These are phyloP conservation scores for Paracoccidioides brasiliensis DNA, from an alignment of 2,329 filamentous ascomycete genomes.

Conservation along the genomic window DNA sequence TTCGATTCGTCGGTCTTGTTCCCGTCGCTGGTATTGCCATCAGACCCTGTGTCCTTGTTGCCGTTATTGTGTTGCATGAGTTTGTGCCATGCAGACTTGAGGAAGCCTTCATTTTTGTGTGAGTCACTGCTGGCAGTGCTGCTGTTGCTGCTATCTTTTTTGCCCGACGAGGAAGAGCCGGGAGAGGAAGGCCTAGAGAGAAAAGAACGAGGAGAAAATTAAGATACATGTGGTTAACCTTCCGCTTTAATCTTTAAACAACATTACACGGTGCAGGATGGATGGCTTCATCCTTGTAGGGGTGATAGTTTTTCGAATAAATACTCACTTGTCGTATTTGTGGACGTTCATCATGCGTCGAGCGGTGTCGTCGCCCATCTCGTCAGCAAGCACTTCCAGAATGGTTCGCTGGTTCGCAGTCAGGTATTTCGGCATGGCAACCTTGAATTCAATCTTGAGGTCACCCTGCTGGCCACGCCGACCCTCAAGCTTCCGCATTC, in stretches of 20 bases:
- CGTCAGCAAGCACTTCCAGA: constrained; percentile 89
- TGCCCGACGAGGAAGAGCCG: constrained; percentile 5
- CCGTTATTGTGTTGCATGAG: constrained; percentile 48
- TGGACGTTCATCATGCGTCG: constrained; percentile 80
- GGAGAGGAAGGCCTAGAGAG: constrained; percentile 12
- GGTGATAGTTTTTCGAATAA: neutral
- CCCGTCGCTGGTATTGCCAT: neutral
- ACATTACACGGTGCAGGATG: too few species aligned
- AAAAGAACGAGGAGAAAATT: neutral
- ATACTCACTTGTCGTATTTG: constrained; percentile 40
- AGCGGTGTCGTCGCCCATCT: constrained; percentile 85
- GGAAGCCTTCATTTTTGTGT: constrained; percentile 74
- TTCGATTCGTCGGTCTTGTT: constrained; percentile 24
- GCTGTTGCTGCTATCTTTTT: neutral
- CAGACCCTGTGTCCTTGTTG: neutral
- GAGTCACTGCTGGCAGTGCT: constrained; percentile 23
- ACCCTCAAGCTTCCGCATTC: constrained; percentile 73
- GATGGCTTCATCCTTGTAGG: neutral
- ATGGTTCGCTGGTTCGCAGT: constrained; percentile 84
- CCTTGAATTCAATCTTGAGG: constrained; percentile 84
- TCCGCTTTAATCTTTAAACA: neutral
- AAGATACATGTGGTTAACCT: neutral
- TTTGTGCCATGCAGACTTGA: constrained; percentile 88
- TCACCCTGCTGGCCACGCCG: constrained; percentile 57
- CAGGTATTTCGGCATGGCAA: constrained; percentile 89